Evolutionary conservation across 352 stramenopile species (phyloP).

Genomic region (Globisporangium canariense): DNA sequence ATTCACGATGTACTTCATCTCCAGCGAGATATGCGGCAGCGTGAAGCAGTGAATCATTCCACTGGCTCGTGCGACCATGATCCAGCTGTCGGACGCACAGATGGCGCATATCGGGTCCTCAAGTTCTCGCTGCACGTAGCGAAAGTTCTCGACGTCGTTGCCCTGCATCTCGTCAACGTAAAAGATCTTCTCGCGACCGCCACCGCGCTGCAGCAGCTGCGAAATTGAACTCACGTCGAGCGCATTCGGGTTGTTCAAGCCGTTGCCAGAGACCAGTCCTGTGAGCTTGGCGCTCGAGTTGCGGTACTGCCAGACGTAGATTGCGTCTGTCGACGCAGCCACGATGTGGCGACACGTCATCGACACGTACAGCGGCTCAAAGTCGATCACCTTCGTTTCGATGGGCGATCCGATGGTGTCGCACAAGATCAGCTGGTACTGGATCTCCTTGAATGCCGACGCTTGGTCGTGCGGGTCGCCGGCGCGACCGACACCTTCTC

Average conservation of each 20-base stretch:
- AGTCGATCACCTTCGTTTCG: conserved; percentile 81
- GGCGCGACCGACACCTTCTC: conserved; percentile 18
- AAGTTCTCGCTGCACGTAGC: conserved; percentile 59
- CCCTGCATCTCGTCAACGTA: conserved; percentile 87
- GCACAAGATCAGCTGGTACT: conserved; percentile 86
- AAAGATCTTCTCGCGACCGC: conserved; percentile 85
- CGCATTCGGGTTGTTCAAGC: conserved; percentile 26
- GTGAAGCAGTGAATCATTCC: conserved; percentile 89
- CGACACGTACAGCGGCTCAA: conserved; percentile 77
- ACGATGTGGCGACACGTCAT: conserved; percentile 90
- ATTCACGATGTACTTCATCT: conserved; percentile 89
- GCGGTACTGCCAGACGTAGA: conserved; percentile 94
- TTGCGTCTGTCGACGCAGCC: conserved; percentile 69
- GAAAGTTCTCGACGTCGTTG: conserved; percentile 70
- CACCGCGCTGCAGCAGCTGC: conserved; percentile 56
- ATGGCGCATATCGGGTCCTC: conserved; percentile 88
- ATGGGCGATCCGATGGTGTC: conserved; percentile 83
- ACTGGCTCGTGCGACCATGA: conserved; percentile 79
- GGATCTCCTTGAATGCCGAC: conserved; percentile 49
- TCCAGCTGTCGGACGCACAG: conserved; percentile 78
- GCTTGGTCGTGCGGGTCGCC: conserved; percentile 16
- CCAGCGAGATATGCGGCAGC: conserved; percentile 88
- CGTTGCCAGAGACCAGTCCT: conserved; percentile 39
- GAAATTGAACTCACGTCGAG: conserved; percentile 63
- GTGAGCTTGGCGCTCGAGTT: conserved; percentile 78